Evolutionary conservation across 352 stramenopile species (phyloP), one percentile per base, ranked within the genome.

Genomic region (Pythium pyrilobum): DNA sequence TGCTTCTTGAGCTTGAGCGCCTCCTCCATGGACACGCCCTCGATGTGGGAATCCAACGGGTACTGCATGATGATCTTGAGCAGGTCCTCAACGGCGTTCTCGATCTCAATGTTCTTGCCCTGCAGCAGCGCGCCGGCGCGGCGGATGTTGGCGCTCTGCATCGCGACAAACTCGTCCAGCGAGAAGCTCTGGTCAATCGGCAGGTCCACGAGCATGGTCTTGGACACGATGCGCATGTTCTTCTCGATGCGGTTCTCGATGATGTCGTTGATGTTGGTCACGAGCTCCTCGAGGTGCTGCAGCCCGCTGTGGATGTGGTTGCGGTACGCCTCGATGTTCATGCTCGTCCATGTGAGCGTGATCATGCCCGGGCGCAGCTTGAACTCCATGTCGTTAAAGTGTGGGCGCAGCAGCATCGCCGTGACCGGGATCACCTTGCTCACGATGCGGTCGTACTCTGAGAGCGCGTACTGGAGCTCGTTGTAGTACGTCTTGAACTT

Each of bases 401-500:
- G 96, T 5, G 96, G 95, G n/a, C 88, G 85, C 24, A 98, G 61
- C 1, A 98, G 72, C 79, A 97, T 95, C 2, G 96, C 92, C 5
- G 96, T 98, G n/a, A 99, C 95, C 0, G 96, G 96, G 56, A 99
- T 98, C 32, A 99, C 94, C 56, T 98, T 97, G 13, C 77, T 91
- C 18, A 98, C 91, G 43, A 99, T 97, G 20, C 96, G 95, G 44
- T 99, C 96, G 67, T 99, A 99, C 67, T 99, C 96, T 7, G 87
- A 89, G 11, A 99, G 77, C 8, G 93, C 92, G 69, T 97, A 99
- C 58, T 98, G 93, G 2, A 99, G 77, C 49, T 99, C 92, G 57
- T 97, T 97, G 80, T 98, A 98, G 75, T 99, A 98, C 23, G 86
- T 97, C 74, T 99, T 99, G 81, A 99, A 99, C 59, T 99, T 99